Conservation (phyloP, 2,329 filamentous ascomycete species). For the Orbilia ellipsospora region DNA sequence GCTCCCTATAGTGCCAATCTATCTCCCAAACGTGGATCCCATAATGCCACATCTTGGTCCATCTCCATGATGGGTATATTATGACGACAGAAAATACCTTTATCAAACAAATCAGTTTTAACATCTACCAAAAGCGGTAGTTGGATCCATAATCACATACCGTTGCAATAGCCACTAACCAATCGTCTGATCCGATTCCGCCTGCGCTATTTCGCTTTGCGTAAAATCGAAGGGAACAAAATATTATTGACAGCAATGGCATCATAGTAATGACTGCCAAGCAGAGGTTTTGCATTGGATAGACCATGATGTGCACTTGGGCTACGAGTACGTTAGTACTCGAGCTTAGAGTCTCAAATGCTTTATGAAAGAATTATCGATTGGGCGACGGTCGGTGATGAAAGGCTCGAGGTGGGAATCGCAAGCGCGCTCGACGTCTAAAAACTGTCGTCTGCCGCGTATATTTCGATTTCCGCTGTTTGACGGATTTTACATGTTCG, state of each 20-base stretch:
- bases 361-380: not conserved
- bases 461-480: conserved; percentile 24
- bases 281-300: conserved; percentile 55
- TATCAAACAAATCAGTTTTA: not conserved
- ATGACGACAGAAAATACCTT: conserved; percentile 46
- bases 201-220: conserved; percentile 47
- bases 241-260: conserved; percentile 44
- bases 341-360: conserved; percentile 15
- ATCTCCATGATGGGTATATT: conserved; percentile 53
- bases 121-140: not conserved
- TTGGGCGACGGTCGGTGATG: conserved; percentile 23
- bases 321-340: conserved; percentile 10
- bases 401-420: conserved; percentile 8
- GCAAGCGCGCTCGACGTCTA: conserved; percentile 22
- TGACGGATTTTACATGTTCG: conserved; percentile 27
- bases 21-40: conserved; percentile 51
- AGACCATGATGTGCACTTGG: conserved; percentile 40
- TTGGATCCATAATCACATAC: conserved; percentile 42
- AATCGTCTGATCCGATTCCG: conserved; percentile 46
- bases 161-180: conserved; percentile 43
- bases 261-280: conserved; percentile 53
- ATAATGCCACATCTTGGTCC: conserved; percentile 51
- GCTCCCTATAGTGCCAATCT: conserved; percentile 49
- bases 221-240: conserved; percentile 46
- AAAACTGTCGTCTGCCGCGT: not conserved